These are phyloP conservation scores for Venturia effusa DNA, from an alignment of 2,329 filamentous ascomycete genomes.

Conservation along the genomic window DNA sequence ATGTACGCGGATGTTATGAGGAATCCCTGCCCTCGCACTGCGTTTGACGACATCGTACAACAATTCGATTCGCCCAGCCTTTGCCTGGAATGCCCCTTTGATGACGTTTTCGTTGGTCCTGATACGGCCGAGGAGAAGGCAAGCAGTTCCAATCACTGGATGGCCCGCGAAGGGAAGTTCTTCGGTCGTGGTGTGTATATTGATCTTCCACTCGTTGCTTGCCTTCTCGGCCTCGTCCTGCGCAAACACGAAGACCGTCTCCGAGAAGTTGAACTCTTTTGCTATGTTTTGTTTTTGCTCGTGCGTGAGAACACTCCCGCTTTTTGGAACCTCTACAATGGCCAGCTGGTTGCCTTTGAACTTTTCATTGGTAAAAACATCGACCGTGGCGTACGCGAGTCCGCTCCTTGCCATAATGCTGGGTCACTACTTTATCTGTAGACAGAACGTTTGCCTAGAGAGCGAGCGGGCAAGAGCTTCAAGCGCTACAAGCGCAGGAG, in stretches of 20 bases:
- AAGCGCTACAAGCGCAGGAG: neutral
- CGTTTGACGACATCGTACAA: slow-evolving; percentile 28
- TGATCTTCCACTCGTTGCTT: slow-evolving; percentile 31
- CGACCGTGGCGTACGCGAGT: neutral
- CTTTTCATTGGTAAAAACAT: slow-evolving; percentile 8
- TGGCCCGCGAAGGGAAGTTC: slow-evolving; percentile 50
- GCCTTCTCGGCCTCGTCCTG: slow-evolving; percentile 15
- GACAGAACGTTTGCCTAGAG: neutral
- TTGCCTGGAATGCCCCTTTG: slow-evolving; percentile 30
- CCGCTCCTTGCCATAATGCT: neutral
- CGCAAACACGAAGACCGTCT: slow-evolving; percentile 44
- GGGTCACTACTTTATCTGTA: neutral
- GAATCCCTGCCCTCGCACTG: slow-evolving; percentile 44
- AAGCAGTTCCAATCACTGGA: slow-evolving; percentile 46
- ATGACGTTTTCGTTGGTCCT: slow-evolving; percentile 16
- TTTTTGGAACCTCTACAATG: slow-evolving; percentile 38
- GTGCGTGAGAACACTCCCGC: slow-evolving; percentile 27
- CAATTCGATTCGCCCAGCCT: slow-evolving; percentile 34
- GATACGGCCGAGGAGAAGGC: slow-evolving; percentile 31
- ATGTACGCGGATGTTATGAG: slow-evolving; percentile 57
- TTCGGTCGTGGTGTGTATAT: slow-evolving; percentile 41
- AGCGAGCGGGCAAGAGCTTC: neutral
- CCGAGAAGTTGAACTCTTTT: slow-evolving; percentile 47
- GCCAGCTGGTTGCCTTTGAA: slow-evolving; percentile 41
- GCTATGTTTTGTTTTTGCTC: slow-evolving; percentile 43